Base-by-base conservation (phyloP, 495 filamentous ascomycete genomes). In the Ramalina peruviana region DNA sequence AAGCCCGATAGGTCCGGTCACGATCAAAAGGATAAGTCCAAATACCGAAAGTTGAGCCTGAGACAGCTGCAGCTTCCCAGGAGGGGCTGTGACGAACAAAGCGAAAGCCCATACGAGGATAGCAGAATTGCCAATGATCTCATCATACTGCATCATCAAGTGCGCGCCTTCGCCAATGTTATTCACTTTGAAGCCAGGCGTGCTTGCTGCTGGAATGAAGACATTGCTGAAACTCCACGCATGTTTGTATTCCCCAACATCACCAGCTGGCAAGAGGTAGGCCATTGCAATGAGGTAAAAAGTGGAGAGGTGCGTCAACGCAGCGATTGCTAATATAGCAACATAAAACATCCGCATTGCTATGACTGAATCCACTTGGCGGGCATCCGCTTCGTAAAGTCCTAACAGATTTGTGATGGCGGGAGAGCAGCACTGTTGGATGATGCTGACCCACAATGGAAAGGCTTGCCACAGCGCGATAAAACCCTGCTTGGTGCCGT, bases 381-480 rank as follows among this genome's bases (percentile, higher is more conserved):
- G 13, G 36, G 67, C 71, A 0, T 63, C 63, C 1, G 60, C 59
- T 17, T 10, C 46, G 11, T 53, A 50, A 20, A 68, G 58, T 52
- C 61, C 61, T 3, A 61, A 44, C 44, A 53, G 62, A 58, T 58
- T 58, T 16, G 65, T 46, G 11, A 66, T 26, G 0, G 67, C 62
- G 6, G 60, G 52, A 4, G 71, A 54, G 17, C 68, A 60, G 6
- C 63, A 64, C 10, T 63, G 56, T 48, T 78, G 61, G 25, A 48
- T 9, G 10, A 59, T 20, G 10, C 40, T 48, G 33, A 58, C 49
- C 61, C 57, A 74, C 21, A 73, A 54, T 0, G 79, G 79, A 60
- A 80, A 82, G 0, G 67, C 62, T 51, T 81, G 76, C 78, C 79
- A 82, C 44, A 76, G 41, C 0, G 79, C 74, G 44, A 80, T 74